A percentile compares a stretch with the other conserved stretches of the same genome.
These are phyloP conservation scores for Bondarzewia mesenterica DNA, from an alignment of 1,284 basidiomycete species.

Conservation along the genomic window DNA sequence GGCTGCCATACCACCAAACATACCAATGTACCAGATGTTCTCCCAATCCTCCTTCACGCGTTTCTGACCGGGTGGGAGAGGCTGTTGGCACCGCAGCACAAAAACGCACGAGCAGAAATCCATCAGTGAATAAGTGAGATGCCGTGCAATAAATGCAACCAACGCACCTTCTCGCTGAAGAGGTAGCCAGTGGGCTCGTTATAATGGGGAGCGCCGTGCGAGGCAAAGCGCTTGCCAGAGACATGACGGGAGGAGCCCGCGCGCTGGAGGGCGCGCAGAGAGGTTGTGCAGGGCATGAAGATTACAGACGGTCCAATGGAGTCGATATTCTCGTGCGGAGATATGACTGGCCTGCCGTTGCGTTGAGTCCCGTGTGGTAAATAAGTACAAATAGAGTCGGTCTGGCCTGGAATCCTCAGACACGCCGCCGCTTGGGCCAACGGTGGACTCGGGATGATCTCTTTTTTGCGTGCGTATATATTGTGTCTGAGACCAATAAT, in stretches of 20 bases:
- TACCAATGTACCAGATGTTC: slow-evolving; percentile 80
- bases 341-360: too few species aligned
- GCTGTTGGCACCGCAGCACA: slow-evolving; percentile 40
- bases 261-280: slow-evolving; percentile 10
- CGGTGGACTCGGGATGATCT: too few species aligned
- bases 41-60: slow-evolving; percentile 87
- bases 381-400: too few species aligned
- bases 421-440: too few species aligned
- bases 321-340: not conserved
- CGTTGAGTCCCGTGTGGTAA: too few species aligned
- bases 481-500: too few species aligned
- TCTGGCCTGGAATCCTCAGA: too few species aligned
- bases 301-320: too few species aligned
- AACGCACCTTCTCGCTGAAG: slow-evolving; percentile 80
- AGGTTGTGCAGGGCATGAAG: not conserved
- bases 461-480: too few species aligned
- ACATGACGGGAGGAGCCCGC: slow-evolving; percentile 9
- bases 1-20: slow-evolving; percentile 84
- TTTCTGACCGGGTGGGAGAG: slow-evolving; percentile 71
- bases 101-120: too few species aligned
- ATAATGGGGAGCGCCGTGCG: slow-evolving; percentile 60
- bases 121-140: too few species aligned
- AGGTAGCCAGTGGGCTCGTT: slow-evolving; percentile 85
- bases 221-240: slow-evolving; percentile 45
- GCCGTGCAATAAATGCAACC: too few species aligned